A percentile compares a stretch with the other conserved stretches of the same genome.
Evolutionary conservation across 352 stramenopile genomes (phyloP).

Genomic region (Globisporangium carolinianum): DNA sequence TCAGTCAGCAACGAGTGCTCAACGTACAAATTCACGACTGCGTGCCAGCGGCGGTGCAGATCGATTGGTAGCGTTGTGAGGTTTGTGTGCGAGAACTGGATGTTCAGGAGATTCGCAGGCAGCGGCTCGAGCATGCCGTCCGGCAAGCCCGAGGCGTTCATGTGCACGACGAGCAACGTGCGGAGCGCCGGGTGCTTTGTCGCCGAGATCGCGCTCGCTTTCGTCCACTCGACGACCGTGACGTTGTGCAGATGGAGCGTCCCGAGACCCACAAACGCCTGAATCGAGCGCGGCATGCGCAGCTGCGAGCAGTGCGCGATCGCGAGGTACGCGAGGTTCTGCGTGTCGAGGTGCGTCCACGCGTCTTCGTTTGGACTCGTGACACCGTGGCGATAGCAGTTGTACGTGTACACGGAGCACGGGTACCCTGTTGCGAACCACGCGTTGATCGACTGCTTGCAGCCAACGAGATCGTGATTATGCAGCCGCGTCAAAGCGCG

Average conservation of each 20-base stretch:
- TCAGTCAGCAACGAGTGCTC: conserved; percentile 13
- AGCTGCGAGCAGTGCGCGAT: conserved; percentile 6
- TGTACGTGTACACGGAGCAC: conserved; percentile 20
- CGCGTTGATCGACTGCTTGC: background rate
- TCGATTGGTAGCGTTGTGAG: conserved; percentile 13
- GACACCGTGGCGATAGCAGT: background rate
- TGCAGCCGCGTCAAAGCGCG: too few species aligned
- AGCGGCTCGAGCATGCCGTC: conserved; percentile 6
- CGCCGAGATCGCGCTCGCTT: conserved; percentile 1
- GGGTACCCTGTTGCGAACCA: conserved; percentile 16
- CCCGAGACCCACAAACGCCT: conserved; percentile 17
- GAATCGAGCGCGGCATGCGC: conserved; percentile 9
- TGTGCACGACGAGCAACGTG: background rate
- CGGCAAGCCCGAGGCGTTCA: conserved; percentile 4
- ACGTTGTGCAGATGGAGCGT: conserved; percentile 26
- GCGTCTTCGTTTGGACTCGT: background rate
- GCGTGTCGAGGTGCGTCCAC: background rate
- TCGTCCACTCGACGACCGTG: conserved; percentile 13
- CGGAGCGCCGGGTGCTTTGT: background rate
- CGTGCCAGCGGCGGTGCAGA: conserved; percentile 11
- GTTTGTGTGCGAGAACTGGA: conserved; percentile 19
- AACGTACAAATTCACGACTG: conserved; percentile 16
- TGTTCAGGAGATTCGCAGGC: conserved; percentile 8
- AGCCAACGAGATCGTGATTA: too few species aligned
- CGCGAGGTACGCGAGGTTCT: conserved; percentile 7